Percentiles rank a stretch among this genome's conserved stretches.
Conservation (phyloP, 345 rosid species). For the Eucalyptus caleyi region DNA sequence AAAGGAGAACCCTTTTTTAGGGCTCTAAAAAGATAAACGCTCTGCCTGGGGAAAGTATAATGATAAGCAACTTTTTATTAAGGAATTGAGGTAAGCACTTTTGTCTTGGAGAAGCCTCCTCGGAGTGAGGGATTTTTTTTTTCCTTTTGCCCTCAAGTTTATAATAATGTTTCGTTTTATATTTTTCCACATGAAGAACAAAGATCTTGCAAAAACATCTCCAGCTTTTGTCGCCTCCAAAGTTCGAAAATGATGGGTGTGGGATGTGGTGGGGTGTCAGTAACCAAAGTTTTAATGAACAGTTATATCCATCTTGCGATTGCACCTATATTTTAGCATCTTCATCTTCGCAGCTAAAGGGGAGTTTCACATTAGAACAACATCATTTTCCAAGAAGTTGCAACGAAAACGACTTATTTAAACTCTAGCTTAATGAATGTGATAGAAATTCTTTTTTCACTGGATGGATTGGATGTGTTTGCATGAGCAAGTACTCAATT, state of each 20-base stretch:
- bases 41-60: conserved; percentile 21
- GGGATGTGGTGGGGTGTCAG: background rate
- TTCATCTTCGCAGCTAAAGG: background rate
- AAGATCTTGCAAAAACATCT: conserved; percentile 6
- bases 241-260: background rate
- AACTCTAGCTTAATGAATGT: background rate
- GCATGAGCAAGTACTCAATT: background rate
- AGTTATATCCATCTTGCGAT: background rate
- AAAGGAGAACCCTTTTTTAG: conserved; percentile 22
- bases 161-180: background rate
- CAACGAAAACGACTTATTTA: background rate
- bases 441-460: background rate
- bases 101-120: conserved; percentile 48
- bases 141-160: background rate
- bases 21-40: background rate
- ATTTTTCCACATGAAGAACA: background rate
- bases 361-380: background rate
- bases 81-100: conserved; percentile 30
- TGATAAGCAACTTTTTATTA: conserved; percentile 32
- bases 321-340: background rate
- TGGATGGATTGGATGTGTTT: background rate
- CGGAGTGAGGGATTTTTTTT: conserved; percentile 15
- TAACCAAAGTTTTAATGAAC: background rate
- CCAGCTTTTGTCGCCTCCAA: conserved; percentile 22
- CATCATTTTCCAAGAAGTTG: background rate